These are phyloP conservation scores for Xylaria castorea DNA, from an alignment of 495 filamentous ascomycete genomes.

Conservation along the genomic window DNA sequence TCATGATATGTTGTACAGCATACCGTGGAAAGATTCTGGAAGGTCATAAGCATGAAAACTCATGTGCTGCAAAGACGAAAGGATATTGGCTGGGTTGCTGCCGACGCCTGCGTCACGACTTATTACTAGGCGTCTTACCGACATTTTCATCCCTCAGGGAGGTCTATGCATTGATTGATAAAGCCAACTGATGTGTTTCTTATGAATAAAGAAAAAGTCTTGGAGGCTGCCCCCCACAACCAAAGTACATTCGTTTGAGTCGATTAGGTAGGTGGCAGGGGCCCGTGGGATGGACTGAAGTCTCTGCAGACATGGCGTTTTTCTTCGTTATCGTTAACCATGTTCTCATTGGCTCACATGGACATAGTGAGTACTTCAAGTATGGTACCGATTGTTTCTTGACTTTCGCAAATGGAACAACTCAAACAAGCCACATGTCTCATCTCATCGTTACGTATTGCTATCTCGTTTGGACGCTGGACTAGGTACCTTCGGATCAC, in stretches of 20 bases:
- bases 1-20: conserved; percentile 15
- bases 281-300: conserved; percentile 7
- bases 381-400: conserved; percentile 18
- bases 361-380: background rate
- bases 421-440: conserved; percentile 12
- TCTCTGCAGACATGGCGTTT: conserved; percentile 6
- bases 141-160: conserved; percentile 5
- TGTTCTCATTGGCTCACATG: conserved; percentile 17
- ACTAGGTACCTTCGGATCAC: conserved; percentile 7
- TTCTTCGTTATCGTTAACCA: conserved; percentile 10
- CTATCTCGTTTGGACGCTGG: conserved; percentile 18
- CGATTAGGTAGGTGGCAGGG: conserved; percentile 28
- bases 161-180: conserved; percentile 6
- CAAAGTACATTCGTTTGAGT: background rate
- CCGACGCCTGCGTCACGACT: background rate
- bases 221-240: conserved; percentile 22
- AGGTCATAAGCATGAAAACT: conserved; percentile 1
- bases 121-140: background rate
- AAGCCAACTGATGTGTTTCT: background rate
- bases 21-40: conserved; percentile 21
- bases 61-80: background rate
- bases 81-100: conserved; percentile 3
- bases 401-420: conserved; percentile 10
- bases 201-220: conserved; percentile 2
- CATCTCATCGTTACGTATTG: conserved; percentile 15